Conservation (phyloP, 2,329 filamentous ascomycete species). For the Geosmithia flava region DNA sequence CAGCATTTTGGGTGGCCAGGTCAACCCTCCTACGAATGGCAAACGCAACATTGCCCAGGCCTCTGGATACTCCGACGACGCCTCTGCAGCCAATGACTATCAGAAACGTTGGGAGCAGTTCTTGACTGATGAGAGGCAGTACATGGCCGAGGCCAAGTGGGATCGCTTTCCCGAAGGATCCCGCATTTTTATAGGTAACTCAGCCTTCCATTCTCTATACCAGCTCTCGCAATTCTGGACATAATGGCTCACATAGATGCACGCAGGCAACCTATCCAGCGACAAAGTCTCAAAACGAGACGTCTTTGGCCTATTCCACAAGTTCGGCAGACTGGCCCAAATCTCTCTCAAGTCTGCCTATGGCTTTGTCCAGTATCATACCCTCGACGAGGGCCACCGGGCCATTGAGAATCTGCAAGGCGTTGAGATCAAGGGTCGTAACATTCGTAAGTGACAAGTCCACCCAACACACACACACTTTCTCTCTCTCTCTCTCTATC, state of each 20-base stretch:
- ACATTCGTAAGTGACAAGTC: conserved; percentile 85
- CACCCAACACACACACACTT: not conserved
- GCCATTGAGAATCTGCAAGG: conserved; percentile 74
- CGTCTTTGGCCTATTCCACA: conserved; percentile 82
- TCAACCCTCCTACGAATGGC: not conserved
- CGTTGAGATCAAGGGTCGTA: conserved; percentile 71
- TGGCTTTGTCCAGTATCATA: conserved; percentile 90
- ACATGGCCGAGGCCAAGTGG: conserved; percentile 70
- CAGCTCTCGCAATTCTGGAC: conserved; percentile 7
- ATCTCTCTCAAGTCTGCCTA: conserved; percentile 96
- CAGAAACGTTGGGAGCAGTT: conserved; percentile 63
- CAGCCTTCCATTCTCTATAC: conserved; percentile 13
- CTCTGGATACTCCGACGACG: conserved; percentile 13
- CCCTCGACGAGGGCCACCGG: conserved; percentile 56
- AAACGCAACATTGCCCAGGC: conserved; percentile 9
- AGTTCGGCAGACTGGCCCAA: conserved; percentile 77
- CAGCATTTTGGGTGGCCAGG: not conserved
- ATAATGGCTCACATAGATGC: conserved; percentile 7
- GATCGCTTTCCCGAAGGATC: conserved; percentile 68
- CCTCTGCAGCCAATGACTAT: conserved; percentile 28
- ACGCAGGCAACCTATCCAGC: conserved; percentile 73
- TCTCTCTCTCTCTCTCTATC: no score
- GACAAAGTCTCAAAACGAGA: conserved; percentile 91
- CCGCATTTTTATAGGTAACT: conserved; percentile 67
- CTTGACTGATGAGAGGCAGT: conserved; percentile 58